Evolutionary conservation across 2,329 filamentous ascomycete genomes (phyloP).

Genomic region (Diplodia scrobiculata): DNA sequence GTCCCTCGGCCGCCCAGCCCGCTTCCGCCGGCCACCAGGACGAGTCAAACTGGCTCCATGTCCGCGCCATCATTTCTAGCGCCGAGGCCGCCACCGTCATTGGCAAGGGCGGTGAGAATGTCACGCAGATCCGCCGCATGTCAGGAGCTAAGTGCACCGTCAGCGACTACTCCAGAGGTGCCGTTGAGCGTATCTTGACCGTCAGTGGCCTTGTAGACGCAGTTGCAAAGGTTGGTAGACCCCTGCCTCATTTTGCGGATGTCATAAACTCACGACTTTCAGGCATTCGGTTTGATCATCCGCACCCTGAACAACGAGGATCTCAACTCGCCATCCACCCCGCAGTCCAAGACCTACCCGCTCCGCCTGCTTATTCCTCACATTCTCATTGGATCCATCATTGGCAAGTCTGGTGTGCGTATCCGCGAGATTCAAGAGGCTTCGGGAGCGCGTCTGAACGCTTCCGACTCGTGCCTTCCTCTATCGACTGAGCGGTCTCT

Average conservation of each 20-base stretch:
- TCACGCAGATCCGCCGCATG: conserved; percentile 91
- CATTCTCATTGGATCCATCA: conserved; percentile 97
- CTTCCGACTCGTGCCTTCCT: conserved; percentile 90
- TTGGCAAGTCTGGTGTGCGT: conserved; percentile 91
- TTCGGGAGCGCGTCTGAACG: conserved; percentile 92
- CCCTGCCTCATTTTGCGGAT: conserved; percentile 32
- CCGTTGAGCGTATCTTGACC: conserved; percentile 94
- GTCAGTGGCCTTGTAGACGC: conserved; percentile 96
- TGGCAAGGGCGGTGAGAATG: conserved; percentile 97
- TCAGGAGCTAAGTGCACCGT: conserved; percentile 98
- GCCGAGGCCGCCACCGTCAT: conserved; percentile 97
- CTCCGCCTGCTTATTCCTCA: conserved; percentile 93
- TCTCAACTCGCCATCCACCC: conserved; percentile 80
- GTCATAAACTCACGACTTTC: conserved; percentile 34
- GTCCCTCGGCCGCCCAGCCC: conserved; percentile 50
- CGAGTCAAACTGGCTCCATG: conserved; percentile 94
- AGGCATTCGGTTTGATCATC: conserved; percentile 98
- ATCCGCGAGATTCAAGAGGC: conserved; percentile 99
- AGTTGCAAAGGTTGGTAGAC: conserved; percentile 77
- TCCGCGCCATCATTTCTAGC: conserved; percentile 95
- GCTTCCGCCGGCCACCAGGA: conserved; percentile 64
- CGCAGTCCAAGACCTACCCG: conserved; percentile 95
- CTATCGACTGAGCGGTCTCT: conserved; percentile 96
- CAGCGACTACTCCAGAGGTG: conserved; percentile 95
- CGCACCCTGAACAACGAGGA: conserved; percentile 97